Base-by-base conservation (phyloP, 1,284 basidiomycete species). In the Ganoderma lucidum region DNA sequence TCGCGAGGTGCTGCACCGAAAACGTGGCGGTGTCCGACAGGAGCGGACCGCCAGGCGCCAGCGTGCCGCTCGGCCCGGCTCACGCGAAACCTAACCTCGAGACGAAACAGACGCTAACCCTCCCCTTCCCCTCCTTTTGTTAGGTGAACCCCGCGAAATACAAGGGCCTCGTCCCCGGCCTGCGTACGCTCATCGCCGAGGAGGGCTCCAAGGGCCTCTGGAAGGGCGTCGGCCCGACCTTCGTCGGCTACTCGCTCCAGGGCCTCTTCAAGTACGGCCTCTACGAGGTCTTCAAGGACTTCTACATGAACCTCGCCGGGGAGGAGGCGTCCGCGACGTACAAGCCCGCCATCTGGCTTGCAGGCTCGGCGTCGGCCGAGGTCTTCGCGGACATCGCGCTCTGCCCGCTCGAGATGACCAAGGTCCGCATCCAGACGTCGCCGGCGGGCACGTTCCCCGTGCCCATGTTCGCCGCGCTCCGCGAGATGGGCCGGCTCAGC, bases 241-340 rank as follows among this genome's bases (percentile, higher is more conserved):
- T 96, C 76, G 86, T 97, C 82, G 97, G 97, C 70, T 98, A 98
- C 87, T 94, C 96, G 30, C 88, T 97, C 75, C 97, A 99, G 84
- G 97, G 96, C 79, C 90, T 96, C 86, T 94, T 96, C 90, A 98
- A 98, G 85, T 98, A 95, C 82, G 96, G 96, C 84, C 93, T 96
- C 81, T 97, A 98, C 83, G 96, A 97, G 84, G 83, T 94, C 80
- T 98, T 97, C 93, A 99, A 99, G 88, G 95, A 97, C 82, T 76
- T 83, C 73, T 94, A 96, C 85, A 92, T 93, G 84, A 95, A 96
- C 85, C 77, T 90, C 69, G 90, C 95, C 70, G 96, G 96, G 74
- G 86, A 96, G 78, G 96, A 98, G 82, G 83, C 85, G n/a, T 86
- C 96, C 19, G 82, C 88, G 68, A 89, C 93, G 78, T 96, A 98